Base-by-base conservation (phyloP, 2,329 filamentous ascomycete genomes). In the Periconia macrospinosa region DNA sequence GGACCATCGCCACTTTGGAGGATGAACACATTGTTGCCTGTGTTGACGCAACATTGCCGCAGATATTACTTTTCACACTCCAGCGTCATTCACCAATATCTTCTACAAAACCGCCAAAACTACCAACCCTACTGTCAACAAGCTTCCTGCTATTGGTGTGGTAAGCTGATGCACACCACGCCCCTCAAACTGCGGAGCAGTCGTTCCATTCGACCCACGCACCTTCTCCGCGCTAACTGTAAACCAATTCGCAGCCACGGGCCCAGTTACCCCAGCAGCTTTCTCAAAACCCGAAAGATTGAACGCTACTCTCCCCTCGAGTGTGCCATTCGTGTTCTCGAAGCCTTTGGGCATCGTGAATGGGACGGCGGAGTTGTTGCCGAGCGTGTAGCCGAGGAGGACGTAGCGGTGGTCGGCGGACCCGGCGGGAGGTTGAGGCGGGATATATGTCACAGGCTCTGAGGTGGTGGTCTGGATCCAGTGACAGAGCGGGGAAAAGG, bases 381-480 rank as follows among this genome's bases (percentile, higher is more conserved):
- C 11, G 33, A 45, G 43, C 18, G 2, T 30, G 23, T 45, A 45
- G 14, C n/a, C 13, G 30, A 47, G 45, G 30, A 47, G 13, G 17
- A 49, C 33, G 23, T 49, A 49, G 14, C 47, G 17, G 27, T 49
- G 47, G 23, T 41, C 33, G 14, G 47, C 33, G 14, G 35, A 41
- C 11, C 47, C 37, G 15, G 35, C 13, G n/a, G 47, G 47, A 3
- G 47, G 47, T 7, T 6, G 3, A 15, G 47, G 47, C 6, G 35
- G 17, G 11, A 27, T 27, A 5, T 41, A 30, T 2, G 27, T 11
- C 2, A 42, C 37, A 3, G 47, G 14, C 10, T 41, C 14, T 13
- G 14, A 23, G 9, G 7, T 18, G 14, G 37, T 13, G 33, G 47
- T 41, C 8, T 14, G 15, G 47, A 49, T 42, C 17, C n/a, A 49